Base-by-base conservation (phyloP, 2,329 filamentous ascomycete species). In the Canariomyces notabilis region DNA sequence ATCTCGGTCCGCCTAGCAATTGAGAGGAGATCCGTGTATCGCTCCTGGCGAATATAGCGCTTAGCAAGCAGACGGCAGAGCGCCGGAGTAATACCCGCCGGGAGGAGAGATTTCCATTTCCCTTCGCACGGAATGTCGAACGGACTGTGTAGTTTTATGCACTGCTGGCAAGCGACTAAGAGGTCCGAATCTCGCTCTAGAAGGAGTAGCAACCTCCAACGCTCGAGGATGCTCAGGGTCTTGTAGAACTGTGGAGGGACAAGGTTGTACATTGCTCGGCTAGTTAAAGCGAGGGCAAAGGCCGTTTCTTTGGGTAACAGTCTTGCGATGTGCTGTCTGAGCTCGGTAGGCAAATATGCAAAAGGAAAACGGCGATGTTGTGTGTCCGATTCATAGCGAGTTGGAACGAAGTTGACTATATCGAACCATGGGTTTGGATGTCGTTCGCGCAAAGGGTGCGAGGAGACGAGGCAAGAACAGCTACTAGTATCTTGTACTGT, bases 91-190 rank as follows among this genome's bases (percentile, higher is more conserved):
- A 39, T n/a, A 9, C 42, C 36, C 4, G 16, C 18, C 3, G 42
- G 19, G 15, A 45, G 42, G 6, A 42, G 40, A 7, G 23, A n/a
- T 6, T 26, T 8, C 21, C 32, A 22, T 22, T 33, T 19, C 18
- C 19, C 12, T 32, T 31, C 22, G 14, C 33, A 31, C 6, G 21
- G 4, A 9, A 14, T 3, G 4, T 16, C 4, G 26, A 38, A 38
- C 1, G 42, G 42, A 23, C 26, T 12, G 22, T 39, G 35, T n/a
- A 39, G 12, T 16, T 32, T 44, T n/a, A 22, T 9, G 34, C 42
- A 44, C 20, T n/a, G 34, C 34, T 44, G 42, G 19, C 42, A 44
- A 21, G 42, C 42, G 8, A 44, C 42, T 6, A 44, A 9, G 16
- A 44, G 6, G 2, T 44, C 34, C 12, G 42, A 32, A 15, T 44